Percentiles rank a stretch among this genome's conserved stretches.
Evolutionary conservation across 1,284 basidiomycete species (phyloP).

Genomic region (Quambalaria eucalypti): DNA sequence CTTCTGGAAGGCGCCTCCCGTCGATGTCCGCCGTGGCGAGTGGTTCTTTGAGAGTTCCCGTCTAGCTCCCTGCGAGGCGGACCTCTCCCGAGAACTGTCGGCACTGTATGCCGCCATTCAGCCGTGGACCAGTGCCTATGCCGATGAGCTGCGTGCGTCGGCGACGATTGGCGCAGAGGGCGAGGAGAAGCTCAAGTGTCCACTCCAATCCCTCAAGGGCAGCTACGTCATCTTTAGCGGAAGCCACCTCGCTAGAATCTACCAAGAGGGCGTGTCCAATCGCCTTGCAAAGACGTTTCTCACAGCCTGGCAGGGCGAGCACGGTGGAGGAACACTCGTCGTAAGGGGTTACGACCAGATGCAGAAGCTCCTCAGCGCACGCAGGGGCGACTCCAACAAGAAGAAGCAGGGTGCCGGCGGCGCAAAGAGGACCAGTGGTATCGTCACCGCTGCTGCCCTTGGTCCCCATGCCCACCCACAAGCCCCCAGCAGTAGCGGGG

Average conservation of each 20-base stretch:
- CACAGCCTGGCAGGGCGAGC: slow-evolving; percentile 32
- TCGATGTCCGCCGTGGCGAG: slow-evolving; percentile 51
- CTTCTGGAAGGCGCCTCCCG: slow-evolving; percentile 52
- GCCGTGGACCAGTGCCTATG: slow-evolving; percentile 50
- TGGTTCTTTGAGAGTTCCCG: slow-evolving; percentile 53
- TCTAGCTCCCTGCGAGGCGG: slow-evolving; percentile 49
- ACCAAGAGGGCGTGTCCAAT: slow-evolving; percentile 23
- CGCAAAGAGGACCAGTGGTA: not conserved
- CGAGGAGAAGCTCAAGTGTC: slow-evolving; percentile 53
- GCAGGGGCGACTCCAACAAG: slow-evolving; percentile 1
- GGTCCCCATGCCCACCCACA: not conserved
- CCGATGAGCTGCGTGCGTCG: slow-evolving; percentile 51
- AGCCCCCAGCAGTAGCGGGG: too few species aligned
- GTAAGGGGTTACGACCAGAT: slow-evolving; percentile 9
- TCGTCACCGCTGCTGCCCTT: not conserved
- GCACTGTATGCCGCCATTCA: slow-evolving; percentile 25
- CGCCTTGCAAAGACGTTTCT: slow-evolving; percentile 29
- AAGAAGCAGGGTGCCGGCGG: not conserved
- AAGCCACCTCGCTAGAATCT: slow-evolving; percentile 49
- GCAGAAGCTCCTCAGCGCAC: slow-evolving; percentile 4
- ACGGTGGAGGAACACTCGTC: slow-evolving; percentile 12
- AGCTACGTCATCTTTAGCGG: slow-evolving; percentile 53
- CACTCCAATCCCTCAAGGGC: slow-evolving; percentile 41
- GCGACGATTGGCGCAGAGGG: slow-evolving; percentile 50
- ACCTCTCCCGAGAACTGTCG: slow-evolving; percentile 53